These are phyloP conservation scores for Leccinum fuscescens DNA, from an alignment of 1,284 basidiomycete species.

Conservation along the genomic window DNA sequence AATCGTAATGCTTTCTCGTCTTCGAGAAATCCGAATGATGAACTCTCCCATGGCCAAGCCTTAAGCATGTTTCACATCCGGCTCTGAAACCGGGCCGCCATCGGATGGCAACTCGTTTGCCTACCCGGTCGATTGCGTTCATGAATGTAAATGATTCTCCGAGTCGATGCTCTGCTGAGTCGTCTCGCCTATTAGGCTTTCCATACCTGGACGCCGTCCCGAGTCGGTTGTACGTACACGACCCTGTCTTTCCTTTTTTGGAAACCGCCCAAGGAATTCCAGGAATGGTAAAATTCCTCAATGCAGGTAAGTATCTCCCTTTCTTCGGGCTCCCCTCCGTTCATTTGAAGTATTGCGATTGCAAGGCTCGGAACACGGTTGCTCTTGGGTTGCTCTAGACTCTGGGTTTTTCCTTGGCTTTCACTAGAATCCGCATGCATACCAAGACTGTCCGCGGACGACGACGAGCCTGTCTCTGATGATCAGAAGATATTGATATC, in stretches of 20 bases:
- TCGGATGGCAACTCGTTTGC: conserved; percentile 7
- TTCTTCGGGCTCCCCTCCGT: neutral
- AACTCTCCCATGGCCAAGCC: too few relatives aligned
- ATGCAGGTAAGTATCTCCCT: neutral
- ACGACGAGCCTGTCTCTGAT: neutral
- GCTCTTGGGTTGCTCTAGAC: conserved; percentile 8
- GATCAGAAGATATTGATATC: neutral
- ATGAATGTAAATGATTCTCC: neutral
- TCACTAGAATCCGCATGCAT: neutral
- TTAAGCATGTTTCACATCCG: too few relatives aligned
- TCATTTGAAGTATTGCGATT: conserved; percentile 9
- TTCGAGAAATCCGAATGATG: too few relatives aligned
- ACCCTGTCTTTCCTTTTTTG: conserved; percentile 9
- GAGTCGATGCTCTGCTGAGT: neutral
- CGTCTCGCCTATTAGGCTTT: conserved; percentile 2
- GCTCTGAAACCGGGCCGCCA: too few relatives aligned
- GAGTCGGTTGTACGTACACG: neutral
- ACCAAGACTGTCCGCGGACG: conserved; percentile 13
- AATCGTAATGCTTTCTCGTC: too few relatives aligned
- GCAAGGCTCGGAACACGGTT: neutral
- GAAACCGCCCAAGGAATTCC: neutral
- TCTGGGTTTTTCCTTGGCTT: conserved; percentile 13
- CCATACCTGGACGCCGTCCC: neutral
- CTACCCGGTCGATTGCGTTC: neutral
- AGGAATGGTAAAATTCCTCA: neutral